These are phyloP conservation scores for Wallacemonas sp. DNA, from an alignment of 208 protist genomes.

Conservation along the genomic window DNA sequence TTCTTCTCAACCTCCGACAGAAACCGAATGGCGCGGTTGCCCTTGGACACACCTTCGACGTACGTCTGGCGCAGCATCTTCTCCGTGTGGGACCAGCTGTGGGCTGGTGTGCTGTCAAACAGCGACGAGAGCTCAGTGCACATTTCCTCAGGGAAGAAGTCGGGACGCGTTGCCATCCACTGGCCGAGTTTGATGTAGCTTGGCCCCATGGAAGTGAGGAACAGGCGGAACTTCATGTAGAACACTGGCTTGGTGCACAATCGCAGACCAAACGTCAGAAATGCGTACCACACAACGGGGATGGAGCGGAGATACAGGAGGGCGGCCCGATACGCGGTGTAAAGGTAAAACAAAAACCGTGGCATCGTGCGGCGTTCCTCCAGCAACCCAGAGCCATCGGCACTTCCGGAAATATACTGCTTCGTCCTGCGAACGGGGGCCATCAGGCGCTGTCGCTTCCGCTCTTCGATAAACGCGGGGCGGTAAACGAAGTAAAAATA, in stretches of 20 bases:
- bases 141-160: slow-evolving; percentile 85
- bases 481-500: slow-evolving; percentile 54
- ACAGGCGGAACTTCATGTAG: slow-evolving; percentile 49
- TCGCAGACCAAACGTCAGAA: slow-evolving; percentile 46
- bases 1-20: slow-evolving; percentile 74
- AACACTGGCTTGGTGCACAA: slow-evolving; percentile 59
- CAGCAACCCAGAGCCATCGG: slow-evolving; percentile 27
- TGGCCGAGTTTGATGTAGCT: slow-evolving; percentile 95
- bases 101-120: slow-evolving; percentile 67
- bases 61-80: slow-evolving; percentile 54
- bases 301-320: slow-evolving; percentile 20
- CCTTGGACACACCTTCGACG: slow-evolving; percentile 8
- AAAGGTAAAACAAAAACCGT: slow-evolving; percentile 33
- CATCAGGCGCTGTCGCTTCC: slow-evolving; percentile 16
- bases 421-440: slow-evolving; percentile 45
- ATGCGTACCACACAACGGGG: slow-evolving; percentile 33
- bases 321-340: slow-evolving; percentile 29
- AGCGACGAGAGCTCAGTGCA: slow-evolving; percentile 70
- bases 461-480: slow-evolving; percentile 28
- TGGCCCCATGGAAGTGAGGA: slow-evolving; percentile 77
- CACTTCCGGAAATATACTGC: slow-evolving; percentile 56
- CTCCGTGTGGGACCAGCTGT: slow-evolving; percentile 81
- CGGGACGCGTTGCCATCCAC: slow-evolving; percentile 91
- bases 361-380: slow-evolving; percentile 31
- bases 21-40: slow-evolving; percentile 51